Percentiles rank a stretch among this genome's conserved stretches.
These are phyloP conservation scores for Telfairia occidentalis DNA, from an alignment of 331 rosid genomes.

Conservation along the genomic window DNA sequence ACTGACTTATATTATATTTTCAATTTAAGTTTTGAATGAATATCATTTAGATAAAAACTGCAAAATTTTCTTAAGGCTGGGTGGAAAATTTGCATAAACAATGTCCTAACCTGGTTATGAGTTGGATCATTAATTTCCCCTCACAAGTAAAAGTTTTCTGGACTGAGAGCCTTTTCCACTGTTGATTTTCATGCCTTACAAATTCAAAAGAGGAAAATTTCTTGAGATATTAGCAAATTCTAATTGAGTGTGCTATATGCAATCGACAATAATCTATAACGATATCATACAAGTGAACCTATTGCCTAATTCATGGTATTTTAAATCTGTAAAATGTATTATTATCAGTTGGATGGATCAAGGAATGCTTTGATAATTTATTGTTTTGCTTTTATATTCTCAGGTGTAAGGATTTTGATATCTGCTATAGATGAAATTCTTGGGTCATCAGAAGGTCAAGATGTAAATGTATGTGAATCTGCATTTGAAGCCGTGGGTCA, in stretches of 20 bases:
- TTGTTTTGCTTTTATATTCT: conserved; percentile 17
- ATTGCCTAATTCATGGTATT: background rate
- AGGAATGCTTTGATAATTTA: background rate
- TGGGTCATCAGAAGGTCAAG: conserved; percentile 39
- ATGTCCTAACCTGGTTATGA: conserved; percentile 1
- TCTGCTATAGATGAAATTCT: conserved; percentile 60
- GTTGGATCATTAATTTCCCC: background rate
- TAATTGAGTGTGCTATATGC: background rate
- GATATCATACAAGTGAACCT: background rate
- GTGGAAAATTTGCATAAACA: background rate
- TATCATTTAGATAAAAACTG: background rate
- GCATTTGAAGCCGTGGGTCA: conserved; percentile 89
- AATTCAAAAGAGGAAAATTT: background rate
- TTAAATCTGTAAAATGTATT: background rate
- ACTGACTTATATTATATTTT: background rate
- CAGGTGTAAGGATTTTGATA: conserved; percentile 52
- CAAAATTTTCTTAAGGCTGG: background rate
- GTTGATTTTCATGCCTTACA: background rate
- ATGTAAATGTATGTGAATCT: conserved; percentile 63
- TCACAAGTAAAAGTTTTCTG: background rate
- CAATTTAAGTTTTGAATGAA: background rate
- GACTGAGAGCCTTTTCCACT: background rate
- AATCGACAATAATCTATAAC: background rate
- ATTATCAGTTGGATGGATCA: background rate
- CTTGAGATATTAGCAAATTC: background rate